Conservation (phyloP, 2,329 filamentous ascomycete species). For the Cryphonectria japonica region DNA sequence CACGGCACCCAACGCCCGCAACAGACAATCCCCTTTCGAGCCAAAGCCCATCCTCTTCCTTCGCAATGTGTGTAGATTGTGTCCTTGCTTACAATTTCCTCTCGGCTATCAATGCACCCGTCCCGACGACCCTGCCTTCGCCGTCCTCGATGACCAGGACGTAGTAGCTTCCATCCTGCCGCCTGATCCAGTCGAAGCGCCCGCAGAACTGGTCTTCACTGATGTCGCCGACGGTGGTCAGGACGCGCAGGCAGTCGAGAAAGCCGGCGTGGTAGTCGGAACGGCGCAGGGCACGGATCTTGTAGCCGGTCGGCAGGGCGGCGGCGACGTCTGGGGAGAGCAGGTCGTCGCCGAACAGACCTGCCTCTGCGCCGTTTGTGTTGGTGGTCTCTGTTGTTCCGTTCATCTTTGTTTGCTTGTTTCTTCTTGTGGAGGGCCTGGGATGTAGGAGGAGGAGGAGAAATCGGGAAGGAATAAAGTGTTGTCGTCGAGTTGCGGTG, state of each 20-base stretch:
- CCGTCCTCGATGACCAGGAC: conserved; percentile 83
- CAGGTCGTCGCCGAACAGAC: conserved; percentile 77
- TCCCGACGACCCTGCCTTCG: conserved; percentile 75
- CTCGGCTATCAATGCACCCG: conserved; percentile 88
- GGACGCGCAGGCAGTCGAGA: conserved; percentile 85
- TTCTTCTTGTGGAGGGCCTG: background rate
- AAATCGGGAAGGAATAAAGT: background rate
- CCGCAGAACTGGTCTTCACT: conserved; percentile 73
- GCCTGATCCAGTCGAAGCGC: conserved; percentile 81
- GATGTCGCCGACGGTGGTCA: conserved; percentile 92
- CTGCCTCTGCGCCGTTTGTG: conserved; percentile 46
- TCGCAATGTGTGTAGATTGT: background rate
- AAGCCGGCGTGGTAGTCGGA: conserved; percentile 82
- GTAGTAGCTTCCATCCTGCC: conserved; percentile 78
- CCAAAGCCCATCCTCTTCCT: background rate
- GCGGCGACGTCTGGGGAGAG: conserved; percentile 76
- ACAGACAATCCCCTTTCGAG: background rate
- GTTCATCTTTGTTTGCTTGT: conserved; percentile 5
- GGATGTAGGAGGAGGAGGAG: background rate
- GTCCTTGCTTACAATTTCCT: conserved; percentile 72
- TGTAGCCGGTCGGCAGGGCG: conserved; percentile 79
- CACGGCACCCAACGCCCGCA: background rate
- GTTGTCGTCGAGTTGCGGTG: background rate
- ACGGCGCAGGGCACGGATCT: conserved; percentile 76
- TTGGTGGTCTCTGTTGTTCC: conserved; percentile 20